Conservation (phyloP, 1,139 yeast genomes). For the Pichia sp. region DNA sequence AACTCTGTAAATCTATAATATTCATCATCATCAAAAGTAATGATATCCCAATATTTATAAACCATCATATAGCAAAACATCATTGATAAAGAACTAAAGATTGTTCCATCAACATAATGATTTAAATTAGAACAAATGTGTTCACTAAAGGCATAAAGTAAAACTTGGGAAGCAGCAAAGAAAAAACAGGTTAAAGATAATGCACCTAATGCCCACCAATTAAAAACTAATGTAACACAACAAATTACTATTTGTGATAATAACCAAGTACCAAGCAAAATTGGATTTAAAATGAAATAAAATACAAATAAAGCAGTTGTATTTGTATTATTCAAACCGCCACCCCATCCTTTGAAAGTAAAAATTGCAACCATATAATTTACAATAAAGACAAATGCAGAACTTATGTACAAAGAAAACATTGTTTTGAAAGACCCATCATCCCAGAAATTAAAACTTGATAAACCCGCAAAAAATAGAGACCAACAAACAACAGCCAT, state of each 20-base stretch:
- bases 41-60: constrained; percentile 94
- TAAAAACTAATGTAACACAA: constrained; percentile 52
- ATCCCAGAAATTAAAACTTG: constrained; percentile 89
- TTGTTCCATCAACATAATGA: constrained; percentile 86
- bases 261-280: constrained; percentile 56
- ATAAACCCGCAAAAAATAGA: constrained; percentile 64
- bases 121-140: constrained; percentile 63
- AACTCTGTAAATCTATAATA: constrained; percentile 44
- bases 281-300: constrained; percentile 63
- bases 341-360: constrained; percentile 67
- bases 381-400: constrained; percentile 49
- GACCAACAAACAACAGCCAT: constrained; percentile 67
- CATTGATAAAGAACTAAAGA: constrained; percentile 77
- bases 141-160: constrained; percentile 62
- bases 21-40: constrained; percentile 92
- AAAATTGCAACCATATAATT: constrained; percentile 63
- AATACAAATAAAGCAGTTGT: constrained; percentile 66
- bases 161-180: constrained; percentile 74
- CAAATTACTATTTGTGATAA: constrained; percentile 69
- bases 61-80: constrained; percentile 87
- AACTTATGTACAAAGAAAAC: constrained; percentile 46
- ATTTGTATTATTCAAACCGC: constrained; percentile 34
- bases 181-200: constrained; percentile 61
- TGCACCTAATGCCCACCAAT: constrained; percentile 87
- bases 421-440: constrained; percentile 74